Base-by-base conservation (phyloP, 139 green algal genomes). In the Micractinium sp. region DNA sequence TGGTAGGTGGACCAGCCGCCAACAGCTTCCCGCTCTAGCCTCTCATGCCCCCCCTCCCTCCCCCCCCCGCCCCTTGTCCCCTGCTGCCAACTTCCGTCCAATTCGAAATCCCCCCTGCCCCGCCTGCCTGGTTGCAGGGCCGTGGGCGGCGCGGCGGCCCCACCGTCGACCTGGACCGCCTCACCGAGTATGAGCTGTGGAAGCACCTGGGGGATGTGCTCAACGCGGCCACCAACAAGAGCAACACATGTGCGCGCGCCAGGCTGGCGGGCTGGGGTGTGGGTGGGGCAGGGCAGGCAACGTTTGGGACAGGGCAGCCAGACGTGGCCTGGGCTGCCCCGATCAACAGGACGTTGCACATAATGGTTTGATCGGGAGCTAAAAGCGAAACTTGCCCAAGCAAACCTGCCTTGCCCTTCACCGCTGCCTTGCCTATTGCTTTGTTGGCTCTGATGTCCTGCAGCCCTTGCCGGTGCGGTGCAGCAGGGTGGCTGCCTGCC, bases 111-210 rank as follows among this genome's bases (percentile, higher is more conserved):
- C n/a, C 33, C 38, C 7, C 33, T 77, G 20, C 13, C 9, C 25
- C 29, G 1, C 2, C 33, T 76, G 22, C 38, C 53, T n/a, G 35
- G 13, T 25, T 63, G 41, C 41, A 84, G 71, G 31, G 66, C 13
- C 82, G 82, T 18, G 66, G 36, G 36, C 66, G 82, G n/a, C 35
- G 56, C 85, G 53, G 35, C 33, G 56, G 74, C 56, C 14, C 74
- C 35, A 39, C 35, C 35, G 53, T 89, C 13, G 85, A 89, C 56
- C 56, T 88, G 85, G 85, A 82, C 18, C 85, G 74, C 75, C 20
- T 84, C 7, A 77, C 29, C 22, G 85, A 89, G 56, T 63, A 71
- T 15, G 85, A 89, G 33, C 53, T 84, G 53, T 89, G 85, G 85
- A 84, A 61, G 85, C 85, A 85, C 53, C 1, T 77, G 2, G 20